Conservation (phyloP, 768 basidiomycete species). For the Neoboletus subvelutipes region DNA sequence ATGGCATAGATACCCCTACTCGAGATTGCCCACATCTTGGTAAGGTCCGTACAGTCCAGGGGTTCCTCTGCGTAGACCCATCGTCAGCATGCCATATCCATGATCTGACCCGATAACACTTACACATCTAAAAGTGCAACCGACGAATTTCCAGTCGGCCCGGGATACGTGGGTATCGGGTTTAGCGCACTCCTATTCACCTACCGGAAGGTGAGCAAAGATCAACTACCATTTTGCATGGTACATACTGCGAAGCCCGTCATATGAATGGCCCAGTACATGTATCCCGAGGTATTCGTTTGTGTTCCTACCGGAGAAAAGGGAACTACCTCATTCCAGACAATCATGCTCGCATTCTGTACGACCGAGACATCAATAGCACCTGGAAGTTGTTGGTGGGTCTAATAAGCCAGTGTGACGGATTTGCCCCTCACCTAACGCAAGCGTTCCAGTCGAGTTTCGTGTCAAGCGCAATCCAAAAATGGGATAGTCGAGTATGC, state of each 20-base stretch:
- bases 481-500: constrained; percentile 68
- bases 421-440: constrained; percentile 48
- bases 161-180: constrained; percentile 65
- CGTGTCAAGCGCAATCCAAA: constrained; percentile 69
- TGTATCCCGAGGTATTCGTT: constrained; percentile 63
- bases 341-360: constrained; percentile 53
- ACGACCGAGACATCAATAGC: constrained; percentile 74
- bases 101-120: constrained; percentile 26
- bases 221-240: background rate
- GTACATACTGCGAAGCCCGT: constrained; percentile 49
- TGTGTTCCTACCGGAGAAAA: constrained; percentile 64
- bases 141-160: constrained; percentile 50
- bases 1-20: background rate
- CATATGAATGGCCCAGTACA: constrained; percentile 73
- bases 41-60: constrained; percentile 75
- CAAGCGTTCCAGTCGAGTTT: constrained; percentile 58
- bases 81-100: constrained; percentile 1
- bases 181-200: constrained; percentile 54
- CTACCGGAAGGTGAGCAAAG: constrained; percentile 33
- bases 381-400: constrained; percentile 42
- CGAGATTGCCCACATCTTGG: constrained; percentile 56
- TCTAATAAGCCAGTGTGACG: background rate
- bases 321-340: constrained; percentile 73
- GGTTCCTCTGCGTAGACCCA: constrained; percentile 51
- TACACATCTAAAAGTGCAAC: constrained; percentile 75